These are phyloP conservation scores for Backusella circina DNA, from an alignment of 192 early-diverging fungal species.

Conservation along the genomic window DNA sequence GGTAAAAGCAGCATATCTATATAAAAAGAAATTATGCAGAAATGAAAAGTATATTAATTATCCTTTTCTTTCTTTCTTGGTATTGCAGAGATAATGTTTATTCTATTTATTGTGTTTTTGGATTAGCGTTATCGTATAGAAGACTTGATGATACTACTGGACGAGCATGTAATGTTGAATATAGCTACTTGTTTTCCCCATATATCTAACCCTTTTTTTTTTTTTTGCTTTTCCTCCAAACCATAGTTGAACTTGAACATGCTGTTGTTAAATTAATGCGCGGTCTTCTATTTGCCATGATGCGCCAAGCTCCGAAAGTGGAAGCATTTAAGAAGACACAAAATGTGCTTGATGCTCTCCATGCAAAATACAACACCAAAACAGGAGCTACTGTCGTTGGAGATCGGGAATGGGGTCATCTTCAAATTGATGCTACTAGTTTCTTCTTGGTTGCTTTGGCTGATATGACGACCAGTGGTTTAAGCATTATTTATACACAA, in stretches of 20 bases:
- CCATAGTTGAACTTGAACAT: conserved; percentile 78
- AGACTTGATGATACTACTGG: conserved; percentile 82
- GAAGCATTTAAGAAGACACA: conserved; percentile 84
- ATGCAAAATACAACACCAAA: conserved; percentile 85
- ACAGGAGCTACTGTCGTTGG: conserved; percentile 84
- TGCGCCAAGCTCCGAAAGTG: conserved; percentile 79
- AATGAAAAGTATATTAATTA: neutral
- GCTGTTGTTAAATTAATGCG: conserved; percentile 85
- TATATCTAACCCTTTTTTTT: neutral
- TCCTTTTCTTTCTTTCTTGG: neutral
- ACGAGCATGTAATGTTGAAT: conserved; percentile 72
- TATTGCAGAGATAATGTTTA: conserved; percentile 79
- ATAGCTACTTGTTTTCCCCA: neutral
- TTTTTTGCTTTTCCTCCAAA: neutral
- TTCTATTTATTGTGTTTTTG: conserved; percentile 81
- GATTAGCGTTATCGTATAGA: conserved; percentile 79
- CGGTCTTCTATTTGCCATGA: conserved; percentile 76
- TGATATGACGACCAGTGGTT: conserved; percentile 79
- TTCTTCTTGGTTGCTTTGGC: conserved; percentile 76
- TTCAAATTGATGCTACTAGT: conserved; percentile 86
- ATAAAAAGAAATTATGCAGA: neutral
- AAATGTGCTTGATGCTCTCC: conserved; percentile 66
- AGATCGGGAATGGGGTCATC: conserved; percentile 83
- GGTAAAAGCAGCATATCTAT: conserved; percentile 41
- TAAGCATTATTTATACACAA: conserved; percentile 72